Conservation (phyloP, 2,329 filamentous ascomycete genomes). For the Metarhizium sp. region DNA sequence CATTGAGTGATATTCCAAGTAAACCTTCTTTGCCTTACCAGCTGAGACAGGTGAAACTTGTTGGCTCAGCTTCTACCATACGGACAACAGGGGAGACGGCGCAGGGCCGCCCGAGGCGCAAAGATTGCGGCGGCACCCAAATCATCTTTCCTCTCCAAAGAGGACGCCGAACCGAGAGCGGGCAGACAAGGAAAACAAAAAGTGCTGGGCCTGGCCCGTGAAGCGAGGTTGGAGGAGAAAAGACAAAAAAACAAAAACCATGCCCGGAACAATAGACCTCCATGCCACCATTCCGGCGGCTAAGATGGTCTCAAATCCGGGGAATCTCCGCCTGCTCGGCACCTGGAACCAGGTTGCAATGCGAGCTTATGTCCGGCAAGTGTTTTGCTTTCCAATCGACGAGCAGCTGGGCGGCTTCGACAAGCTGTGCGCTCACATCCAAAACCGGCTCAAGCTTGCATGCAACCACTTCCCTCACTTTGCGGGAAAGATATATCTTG, state of each 20-base stretch:
- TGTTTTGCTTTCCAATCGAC: constrained; percentile 9
- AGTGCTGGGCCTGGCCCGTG: background rate
- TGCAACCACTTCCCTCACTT: constrained; percentile 16
- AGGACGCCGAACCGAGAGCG: background rate
- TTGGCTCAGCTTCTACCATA: background rate
- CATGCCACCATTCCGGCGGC: background rate
- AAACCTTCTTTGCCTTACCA: background rate
- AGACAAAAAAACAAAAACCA: background rate
- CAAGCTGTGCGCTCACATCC: constrained; percentile 3
- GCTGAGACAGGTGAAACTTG: background rate
- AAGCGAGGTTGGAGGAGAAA: background rate
- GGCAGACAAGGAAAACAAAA: background rate
- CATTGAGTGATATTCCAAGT: background rate
- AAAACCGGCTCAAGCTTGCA: constrained; percentile 7
- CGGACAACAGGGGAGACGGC: background rate
- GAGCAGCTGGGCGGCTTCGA: constrained; percentile 1
- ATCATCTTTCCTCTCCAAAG: background rate
- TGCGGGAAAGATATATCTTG: constrained; percentile 17
- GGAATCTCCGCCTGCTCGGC: background rate
- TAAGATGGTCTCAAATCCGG: background rate
- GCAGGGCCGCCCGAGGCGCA: background rate
- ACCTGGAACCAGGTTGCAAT: constrained; percentile 11
- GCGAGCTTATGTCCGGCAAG: constrained; percentile 11
- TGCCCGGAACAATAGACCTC: background rate
- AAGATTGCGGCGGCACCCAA: background rate